These are phyloP conservation scores for Petunia hybrid DNA, from an alignment of 305 asterid genomes.

Conservation along the genomic window DNA sequence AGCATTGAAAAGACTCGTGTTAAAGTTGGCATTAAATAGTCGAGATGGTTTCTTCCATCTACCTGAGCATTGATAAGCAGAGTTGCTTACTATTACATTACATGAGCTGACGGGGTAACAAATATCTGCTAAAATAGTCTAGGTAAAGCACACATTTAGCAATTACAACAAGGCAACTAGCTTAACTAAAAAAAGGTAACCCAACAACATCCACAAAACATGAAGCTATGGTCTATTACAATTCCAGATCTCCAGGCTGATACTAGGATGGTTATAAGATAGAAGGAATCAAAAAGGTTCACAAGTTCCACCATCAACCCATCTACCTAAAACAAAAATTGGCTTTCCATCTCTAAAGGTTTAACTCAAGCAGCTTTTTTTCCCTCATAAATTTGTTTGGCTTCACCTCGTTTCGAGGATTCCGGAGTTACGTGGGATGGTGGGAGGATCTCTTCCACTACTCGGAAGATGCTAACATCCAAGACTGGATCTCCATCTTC, in stretches of 20 bases:
- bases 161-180: neutral
- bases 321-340: neutral
- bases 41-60: too few species aligned
- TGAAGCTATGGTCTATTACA: neutral
- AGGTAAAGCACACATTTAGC: too few species aligned
- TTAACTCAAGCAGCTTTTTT: neutral
- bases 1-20: too few species aligned
- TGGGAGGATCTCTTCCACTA: conserved; percentile 40
- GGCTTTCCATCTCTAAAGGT: neutral
- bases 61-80: too few species aligned
- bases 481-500: neutral
- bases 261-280: neutral
- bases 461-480: conserved; percentile 43
- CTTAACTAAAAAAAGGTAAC: neutral
- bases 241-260: neutral
- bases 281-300: neutral
- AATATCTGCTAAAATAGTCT: too few species aligned
- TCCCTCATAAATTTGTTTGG: neutral
- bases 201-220: neutral
- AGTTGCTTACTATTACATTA: too few species aligned
- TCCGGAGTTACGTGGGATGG: neutral
- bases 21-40: too few species aligned
- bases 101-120: too few species aligned
- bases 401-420: neutral
- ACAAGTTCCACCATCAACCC: neutral